Evolutionary conservation across 2,329 filamentous ascomycete genomes (phyloP).

Genomic region (Paraconiothyrium sp.): DNA sequence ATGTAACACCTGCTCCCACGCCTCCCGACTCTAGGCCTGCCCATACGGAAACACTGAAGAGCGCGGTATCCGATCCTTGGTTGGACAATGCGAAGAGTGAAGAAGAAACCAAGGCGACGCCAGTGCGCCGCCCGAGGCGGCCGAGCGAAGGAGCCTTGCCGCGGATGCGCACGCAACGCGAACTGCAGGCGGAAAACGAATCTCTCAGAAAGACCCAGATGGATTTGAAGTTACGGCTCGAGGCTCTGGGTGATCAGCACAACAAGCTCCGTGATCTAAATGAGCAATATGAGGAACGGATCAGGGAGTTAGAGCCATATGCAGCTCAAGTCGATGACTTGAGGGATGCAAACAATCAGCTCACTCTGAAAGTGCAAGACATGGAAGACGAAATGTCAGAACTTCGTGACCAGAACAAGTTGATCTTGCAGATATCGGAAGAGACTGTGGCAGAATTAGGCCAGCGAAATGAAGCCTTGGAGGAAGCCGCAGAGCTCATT

Average conservation of each 20-base stretch:
- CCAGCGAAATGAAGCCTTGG: conserved; percentile 36
- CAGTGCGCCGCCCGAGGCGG: conserved; percentile 34
- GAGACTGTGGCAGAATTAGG: conserved; percentile 39
- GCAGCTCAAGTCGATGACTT: conserved; percentile 40
- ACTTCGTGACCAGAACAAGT: conserved; percentile 29
- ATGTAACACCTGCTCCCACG: conserved; percentile 28
- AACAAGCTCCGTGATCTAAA: conserved; percentile 38
- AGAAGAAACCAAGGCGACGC: conserved; percentile 27
- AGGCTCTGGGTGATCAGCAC: conserved; percentile 44
- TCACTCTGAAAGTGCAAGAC: conserved; percentile 34
- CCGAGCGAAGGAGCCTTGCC: conserved; percentile 36
- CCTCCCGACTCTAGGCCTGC: conserved; percentile 19
- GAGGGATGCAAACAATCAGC: conserved; percentile 32
- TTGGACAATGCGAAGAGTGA: conserved; percentile 42
- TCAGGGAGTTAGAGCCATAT: conserved; percentile 38
- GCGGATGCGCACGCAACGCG: conserved; percentile 39
- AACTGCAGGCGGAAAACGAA: conserved; percentile 40
- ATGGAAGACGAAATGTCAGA: conserved; percentile 29
- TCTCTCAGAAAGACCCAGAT: conserved; percentile 39
- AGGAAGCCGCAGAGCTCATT: conserved; percentile 47
- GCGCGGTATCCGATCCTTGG: conserved; percentile 41
- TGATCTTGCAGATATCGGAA: conserved; percentile 38
- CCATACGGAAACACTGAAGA: conserved; percentile 27
- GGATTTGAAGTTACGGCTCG: conserved; percentile 42
- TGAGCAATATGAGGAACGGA: conserved; percentile 35